Conservation (phyloP, 169 alveolate genomes). For the Eimeria praecox region DNA sequence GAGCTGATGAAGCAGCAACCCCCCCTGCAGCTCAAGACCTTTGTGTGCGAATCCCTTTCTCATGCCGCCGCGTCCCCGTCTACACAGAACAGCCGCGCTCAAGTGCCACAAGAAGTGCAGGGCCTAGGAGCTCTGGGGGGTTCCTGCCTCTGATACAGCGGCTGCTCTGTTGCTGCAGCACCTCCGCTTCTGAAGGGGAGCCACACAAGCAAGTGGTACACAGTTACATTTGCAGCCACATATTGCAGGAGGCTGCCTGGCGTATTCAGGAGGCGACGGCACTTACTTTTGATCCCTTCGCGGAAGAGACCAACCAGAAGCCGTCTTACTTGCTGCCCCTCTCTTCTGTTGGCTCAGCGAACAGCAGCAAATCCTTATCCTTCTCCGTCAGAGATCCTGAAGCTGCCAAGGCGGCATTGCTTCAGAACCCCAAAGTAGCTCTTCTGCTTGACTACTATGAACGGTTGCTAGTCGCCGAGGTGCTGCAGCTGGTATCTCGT, state of each 20-base stretch:
- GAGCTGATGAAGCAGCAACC: not conserved
- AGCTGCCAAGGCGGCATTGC: conserved; percentile 11
- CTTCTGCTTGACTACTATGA: conserved; percentile 42
- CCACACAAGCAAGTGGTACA: not conserved
- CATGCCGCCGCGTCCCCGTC: not conserved
- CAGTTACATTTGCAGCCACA: conserved; percentile 33
- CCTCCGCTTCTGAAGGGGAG: not conserved
- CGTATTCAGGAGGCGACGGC: not conserved
- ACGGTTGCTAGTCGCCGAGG: conserved; percentile 46
- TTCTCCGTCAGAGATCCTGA: not conserved
- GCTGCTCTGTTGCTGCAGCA: not conserved
- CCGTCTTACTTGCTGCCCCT: not conserved
- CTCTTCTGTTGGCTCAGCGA: not conserved
- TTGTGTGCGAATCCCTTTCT: conserved; percentile 5
- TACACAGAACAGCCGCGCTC: not conserved
- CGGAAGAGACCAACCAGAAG: not conserved
- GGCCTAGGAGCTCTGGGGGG: not conserved
- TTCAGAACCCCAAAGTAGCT: conserved; percentile 9
- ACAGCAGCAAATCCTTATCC: not conserved
- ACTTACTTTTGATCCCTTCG: not conserved
- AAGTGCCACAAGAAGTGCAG: not conserved
- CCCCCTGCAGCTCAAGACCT: not conserved
- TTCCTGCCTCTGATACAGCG: not conserved
- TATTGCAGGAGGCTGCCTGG: conserved; percentile 30
- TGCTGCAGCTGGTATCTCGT: not conserved